Evolutionary conservation across 2,329 filamentous ascomycete genomes (phyloP).

Genomic region (Alternaria arbusti): DNA sequence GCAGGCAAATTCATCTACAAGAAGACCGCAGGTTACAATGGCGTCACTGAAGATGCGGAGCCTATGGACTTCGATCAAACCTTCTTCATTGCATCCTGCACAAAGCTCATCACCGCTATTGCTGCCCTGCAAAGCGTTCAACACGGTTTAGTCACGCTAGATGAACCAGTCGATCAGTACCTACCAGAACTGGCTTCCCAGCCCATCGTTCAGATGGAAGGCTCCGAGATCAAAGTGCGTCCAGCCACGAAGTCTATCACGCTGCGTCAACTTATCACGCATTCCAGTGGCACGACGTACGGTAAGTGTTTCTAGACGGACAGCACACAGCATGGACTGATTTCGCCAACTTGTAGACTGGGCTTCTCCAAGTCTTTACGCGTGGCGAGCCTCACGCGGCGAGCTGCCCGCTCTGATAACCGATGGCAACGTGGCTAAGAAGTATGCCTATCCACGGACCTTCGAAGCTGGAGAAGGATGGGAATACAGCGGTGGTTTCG

Average conservation of each 20-base stretch:
- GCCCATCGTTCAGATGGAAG: conserved; percentile 15
- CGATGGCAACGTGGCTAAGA: conserved; percentile 25
- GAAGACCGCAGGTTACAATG: conserved; percentile 43
- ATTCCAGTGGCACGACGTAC: conserved; percentile 57
- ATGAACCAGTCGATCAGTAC: conserved; percentile 29
- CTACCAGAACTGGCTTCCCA: conserved; percentile 31
- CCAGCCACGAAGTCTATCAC: conserved; percentile 24
- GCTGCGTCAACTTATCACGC: conserved; percentile 54
- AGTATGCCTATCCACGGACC: conserved; percentile 42
- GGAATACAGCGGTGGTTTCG: conserved; percentile 56
- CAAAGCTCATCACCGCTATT: conserved; percentile 41
- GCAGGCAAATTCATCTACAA: conserved; percentile 47
- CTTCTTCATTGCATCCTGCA: conserved; percentile 55
- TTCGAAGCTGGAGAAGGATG: conserved; percentile 54
- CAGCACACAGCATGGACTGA: not conserved
- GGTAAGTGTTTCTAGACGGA: not conserved
- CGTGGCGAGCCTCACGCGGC: conserved; percentile 51
- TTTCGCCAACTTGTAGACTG: conserved; percentile 33
- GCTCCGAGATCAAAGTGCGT: conserved; percentile 9
- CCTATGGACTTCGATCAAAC: conserved; percentile 60
- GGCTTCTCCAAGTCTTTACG: conserved; percentile 48
- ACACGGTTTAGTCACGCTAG: conserved; percentile 31
- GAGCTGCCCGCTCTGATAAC: conserved; percentile 7
- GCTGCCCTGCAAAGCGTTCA: conserved; percentile 40
- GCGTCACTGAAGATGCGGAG: conserved; percentile 45